Percentiles rank a stretch among this genome's conserved stretches.
Evolutionary conservation across 495 filamentous ascomycete species (phyloP).

Genomic region (Lasiosphaeria miniovina): DNA sequence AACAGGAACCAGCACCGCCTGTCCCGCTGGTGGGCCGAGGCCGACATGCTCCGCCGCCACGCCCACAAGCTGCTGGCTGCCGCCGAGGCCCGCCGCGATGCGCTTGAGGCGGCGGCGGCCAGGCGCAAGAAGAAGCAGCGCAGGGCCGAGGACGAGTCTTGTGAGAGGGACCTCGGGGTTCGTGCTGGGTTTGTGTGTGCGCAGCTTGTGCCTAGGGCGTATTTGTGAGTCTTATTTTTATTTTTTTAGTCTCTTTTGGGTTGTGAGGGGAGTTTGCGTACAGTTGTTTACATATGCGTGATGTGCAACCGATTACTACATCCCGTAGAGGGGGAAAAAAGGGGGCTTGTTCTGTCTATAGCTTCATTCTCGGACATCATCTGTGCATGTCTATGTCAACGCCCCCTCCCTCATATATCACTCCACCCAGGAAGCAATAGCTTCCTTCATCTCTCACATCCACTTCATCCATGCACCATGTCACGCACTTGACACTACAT

Average conservation of each 20-base stretch:
- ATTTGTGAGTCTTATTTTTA: conserved; percentile 28
- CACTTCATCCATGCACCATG: no score
- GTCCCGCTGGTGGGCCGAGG: conserved; percentile 69
- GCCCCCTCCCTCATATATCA: no score
- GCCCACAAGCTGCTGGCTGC: conserved; percentile 49
- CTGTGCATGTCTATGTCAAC: no score
- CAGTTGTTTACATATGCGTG: neutral
- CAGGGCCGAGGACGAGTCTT: conserved; percentile 4
- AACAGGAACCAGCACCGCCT: conserved; percentile 79
- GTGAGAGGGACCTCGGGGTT: conserved; percentile 18
- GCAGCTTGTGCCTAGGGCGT: conserved; percentile 28
- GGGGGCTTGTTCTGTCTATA: no score
- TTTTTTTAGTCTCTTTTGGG: neutral
- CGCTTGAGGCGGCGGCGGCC: conserved; percentile 19
- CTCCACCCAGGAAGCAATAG: no score
- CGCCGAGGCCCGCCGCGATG: conserved; percentile 26
- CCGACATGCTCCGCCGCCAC: conserved; percentile 63
- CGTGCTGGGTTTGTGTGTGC: conserved; percentile 19
- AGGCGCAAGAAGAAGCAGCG: conserved; percentile 11
- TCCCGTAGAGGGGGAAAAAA: neutral
- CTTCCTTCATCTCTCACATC: no score
- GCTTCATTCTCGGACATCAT: no score
- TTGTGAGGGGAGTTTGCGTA: neutral
- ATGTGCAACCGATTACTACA: neutral
- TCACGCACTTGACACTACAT: no score